Evolutionary conservation across 352 stramenopile species (phyloP), one percentile per base, ranked within the genome.

Genomic region (Phytophthora hybrid): DNA sequence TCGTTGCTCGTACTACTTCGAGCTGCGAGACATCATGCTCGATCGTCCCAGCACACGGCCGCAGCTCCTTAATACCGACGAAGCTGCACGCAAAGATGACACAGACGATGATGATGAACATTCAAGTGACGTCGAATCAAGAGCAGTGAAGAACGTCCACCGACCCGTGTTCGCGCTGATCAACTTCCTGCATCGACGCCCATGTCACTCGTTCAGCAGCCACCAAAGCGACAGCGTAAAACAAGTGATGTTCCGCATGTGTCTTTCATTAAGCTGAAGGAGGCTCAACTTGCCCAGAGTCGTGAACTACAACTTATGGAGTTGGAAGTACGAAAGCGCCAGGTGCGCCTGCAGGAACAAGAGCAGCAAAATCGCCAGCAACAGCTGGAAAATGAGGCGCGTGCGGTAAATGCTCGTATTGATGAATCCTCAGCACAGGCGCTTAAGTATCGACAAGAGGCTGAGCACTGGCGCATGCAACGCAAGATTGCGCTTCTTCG

Each of bases 401-500:
- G 37, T 3, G 23, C 23, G 14, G 29, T 47, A 21, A 26, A 63
- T 26, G 56, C 46, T 21, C 54, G 61, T 14, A 58, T 61, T 16
- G 44, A 59, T 11, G 65, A 77, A 29, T 8, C 70, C 0, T 59
- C 29, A 13, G 70, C 70, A 1, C 47, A 67, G 13, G 44, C n/a
- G n/a, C n/a, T n/a, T n/a, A n/a, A n/a, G n/a, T n/a, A n/a, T n/a
- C n/a, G n/a, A n/a, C n/a, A n/a, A n/a, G n/a, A n/a, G n/a, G n/a
- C n/a, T n/a, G n/a, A n/a, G n/a, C n/a, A n/a, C n/a, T n/a, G n/a
- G n/a, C 63, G 9, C 23, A 26, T 26, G 26, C 58, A 73, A 34
- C 58, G 52, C 9, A 59, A 60, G 8, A 63, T 77, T 57, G 19
- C 16, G 0, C 59, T 77, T 13, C 64, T 73, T 10, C 64, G 69